Base-by-base conservation (phyloP, 1,284 basidiomycete species). In the Sphagnurus paluster region DNA sequence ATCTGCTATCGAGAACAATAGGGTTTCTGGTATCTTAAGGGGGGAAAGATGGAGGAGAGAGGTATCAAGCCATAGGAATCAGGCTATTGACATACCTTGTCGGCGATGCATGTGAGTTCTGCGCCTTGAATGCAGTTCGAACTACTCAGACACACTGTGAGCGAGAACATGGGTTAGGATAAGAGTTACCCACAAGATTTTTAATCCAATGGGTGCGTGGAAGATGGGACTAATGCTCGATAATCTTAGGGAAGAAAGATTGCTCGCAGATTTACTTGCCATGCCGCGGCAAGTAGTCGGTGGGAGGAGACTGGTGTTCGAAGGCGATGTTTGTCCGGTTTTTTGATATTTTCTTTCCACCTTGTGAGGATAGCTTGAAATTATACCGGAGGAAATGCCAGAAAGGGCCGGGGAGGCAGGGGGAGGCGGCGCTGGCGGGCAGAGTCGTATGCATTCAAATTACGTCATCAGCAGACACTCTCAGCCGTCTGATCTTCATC, bases 301-400 rank as follows among this genome's bases (percentile, higher is more conserved):
- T 28, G 46, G 46, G 40, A 51, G 46, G 16, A 54, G 46, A 24
- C 29, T 51, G 4, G 46, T 33, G 8, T 32, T 51, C 7, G 49
- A 51, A 26, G 46, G 39, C 20, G 52, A 54, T 8, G 46, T 35
- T 25, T 30, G 26, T 13, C 23, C 35, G 16, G 42, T 42, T 17
- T 34, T 5, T 24, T 48, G 46, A 19, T 38, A 35, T n/a, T 24
- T 47, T 21, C 29, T 43, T 16, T 38, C 44, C 21, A 37, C 28
- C 30, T 40, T 41, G 13, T 48, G 32, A 7, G 28, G 33, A 9
- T 45, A 39, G 23, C 35, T 45, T 7, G 49, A 38, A 46, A 51
- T 51, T 32, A 13, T 24, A 9, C 14, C 14, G 29, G 13, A 14
- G 29, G 29, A 32, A 11, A 11, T n/a, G n/a, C n/a, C n/a, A n/a